phyloP scores from a whole-genome alignment of 352 stramenopile species.

The Hyphochytrium catenoides region DNA sequence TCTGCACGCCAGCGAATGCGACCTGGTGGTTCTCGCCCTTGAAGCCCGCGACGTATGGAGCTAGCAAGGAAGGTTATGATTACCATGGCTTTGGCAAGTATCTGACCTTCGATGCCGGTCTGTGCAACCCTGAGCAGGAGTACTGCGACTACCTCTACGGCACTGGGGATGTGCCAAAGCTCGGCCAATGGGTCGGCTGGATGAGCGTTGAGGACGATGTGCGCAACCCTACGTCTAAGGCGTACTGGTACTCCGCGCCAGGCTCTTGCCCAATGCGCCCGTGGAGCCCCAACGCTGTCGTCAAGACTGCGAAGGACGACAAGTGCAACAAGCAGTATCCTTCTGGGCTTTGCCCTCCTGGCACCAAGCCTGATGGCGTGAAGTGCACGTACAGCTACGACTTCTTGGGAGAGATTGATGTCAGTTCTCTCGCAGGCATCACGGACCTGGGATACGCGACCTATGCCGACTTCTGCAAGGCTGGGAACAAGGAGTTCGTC shows the following conservation, averaged over 20 bases:
- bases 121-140: conserved; percentile 15
- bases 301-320: no score
- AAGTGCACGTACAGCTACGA: conserved; percentile 49
- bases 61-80: conserved; percentile 22
- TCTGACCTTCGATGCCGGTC: conserved; percentile 15
- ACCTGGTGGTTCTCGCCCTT: conserved; percentile 20
- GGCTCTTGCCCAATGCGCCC: conserved; percentile 21
- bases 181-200: conserved; percentile 23
- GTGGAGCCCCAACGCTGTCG: conserved; percentile 22
- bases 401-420: conserved; percentile 27
- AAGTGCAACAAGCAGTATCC: conserved; percentile 19
- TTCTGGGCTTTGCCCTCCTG: conserved; percentile 30
- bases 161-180: conserved; percentile 23
- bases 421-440: conserved; percentile 33
- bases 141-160: conserved; percentile 39
- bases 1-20: conserved; percentile 29
- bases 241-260: conserved; percentile 43
- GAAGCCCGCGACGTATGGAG: conserved; percentile 24
- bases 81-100: conserved; percentile 44
- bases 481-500: conserved; percentile 20
- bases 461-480: conserved; percentile 21
- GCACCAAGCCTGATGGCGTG: conserved; percentile 27
- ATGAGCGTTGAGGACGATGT: conserved; percentile 18
- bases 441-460: conserved; percentile 15
- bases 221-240: conserved; percentile 29